A percentile compares a stretch with the other conserved stretches of the same genome.
Conservation (phyloP, 306 rosid species). For the Rubus parviflorus region DNA sequence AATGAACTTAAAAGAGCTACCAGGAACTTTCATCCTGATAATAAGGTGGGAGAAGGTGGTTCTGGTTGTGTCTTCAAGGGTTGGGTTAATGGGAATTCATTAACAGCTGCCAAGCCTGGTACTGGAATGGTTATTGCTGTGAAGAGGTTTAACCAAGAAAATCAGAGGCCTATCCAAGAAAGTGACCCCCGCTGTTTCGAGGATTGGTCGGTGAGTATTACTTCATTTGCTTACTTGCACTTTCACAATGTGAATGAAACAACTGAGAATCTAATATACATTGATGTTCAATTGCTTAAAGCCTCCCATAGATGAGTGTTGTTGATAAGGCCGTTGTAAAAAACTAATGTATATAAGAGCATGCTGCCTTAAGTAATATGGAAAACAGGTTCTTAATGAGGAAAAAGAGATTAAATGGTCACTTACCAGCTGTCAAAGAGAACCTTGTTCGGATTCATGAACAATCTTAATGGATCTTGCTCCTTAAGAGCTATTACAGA, state of each 20-base stretch:
- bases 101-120: slow-evolving; percentile 62
- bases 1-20: slow-evolving; percentile 36
- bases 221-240: slow-evolving; percentile 4
- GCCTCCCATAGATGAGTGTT: too few relatives aligned
- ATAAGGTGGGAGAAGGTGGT: background rate
- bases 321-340: background rate
- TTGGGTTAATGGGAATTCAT: background rate
- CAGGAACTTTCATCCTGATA: background rate
- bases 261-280: background rate
- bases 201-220: background rate
- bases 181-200: too few relatives aligned
- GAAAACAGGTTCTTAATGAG: too few relatives aligned
- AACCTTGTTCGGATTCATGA: background rate
- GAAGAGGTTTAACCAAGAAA: background rate
- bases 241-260: background rate
- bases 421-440: background rate
- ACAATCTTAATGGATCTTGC: slow-evolving; percentile 1
- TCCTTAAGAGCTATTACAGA: slow-evolving; percentile 7
- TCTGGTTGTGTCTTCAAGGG: background rate
- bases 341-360: too few relatives aligned
- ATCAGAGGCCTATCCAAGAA: too few relatives aligned
- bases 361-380: too few relatives aligned
- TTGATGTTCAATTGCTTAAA: background rate
- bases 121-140: slow-evolving; percentile 12
- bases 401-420: too few relatives aligned